phyloP scores from a whole-genome alignment of 257 asterid species.

The Nicotiana tomentosiformis region DNA sequence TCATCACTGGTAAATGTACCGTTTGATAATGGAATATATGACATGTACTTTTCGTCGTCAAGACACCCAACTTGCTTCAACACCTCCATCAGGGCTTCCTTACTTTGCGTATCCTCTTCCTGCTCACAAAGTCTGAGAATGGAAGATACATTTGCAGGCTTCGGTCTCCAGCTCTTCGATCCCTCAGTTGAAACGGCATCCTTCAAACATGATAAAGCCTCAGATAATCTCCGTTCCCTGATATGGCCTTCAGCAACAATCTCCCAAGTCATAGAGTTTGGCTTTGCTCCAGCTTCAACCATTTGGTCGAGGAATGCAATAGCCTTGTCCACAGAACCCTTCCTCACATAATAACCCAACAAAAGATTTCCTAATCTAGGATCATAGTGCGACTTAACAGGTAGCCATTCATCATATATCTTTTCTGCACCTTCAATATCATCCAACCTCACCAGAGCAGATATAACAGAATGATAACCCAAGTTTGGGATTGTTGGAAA shows the following conservation, averaged over 20 bases:
- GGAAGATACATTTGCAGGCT: slow-evolving; percentile 36
- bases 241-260: slow-evolving; percentile 70
- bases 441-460: slow-evolving; percentile 55
- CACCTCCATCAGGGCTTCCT: slow-evolving; percentile 43
- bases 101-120: slow-evolving; percentile 38
- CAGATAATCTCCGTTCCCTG: slow-evolving; percentile 36
- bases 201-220: slow-evolving; percentile 71
- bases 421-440: slow-evolving; percentile 73
- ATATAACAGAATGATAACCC: slow-evolving; percentile 66
- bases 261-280: slow-evolving; percentile 82
- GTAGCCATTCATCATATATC: slow-evolving; percentile 74
- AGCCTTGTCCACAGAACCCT: slow-evolving; percentile 50
- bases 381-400: slow-evolving; percentile 49
- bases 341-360: slow-evolving; percentile 51
- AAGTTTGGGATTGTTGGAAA: slow-evolving; percentile 51
- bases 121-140: slow-evolving; percentile 53
- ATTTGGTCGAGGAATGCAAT: slow-evolving; percentile 58
- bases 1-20: slow-evolving; percentile 14
- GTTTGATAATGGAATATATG: slow-evolving; percentile 27
- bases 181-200: slow-evolving; percentile 57
- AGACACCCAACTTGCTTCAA: slow-evolving; percentile 57
- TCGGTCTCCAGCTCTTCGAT: slow-evolving; percentile 71
- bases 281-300: slow-evolving; percentile 60
- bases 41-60: slow-evolving; percentile 47
- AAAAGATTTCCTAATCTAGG: slow-evolving; percentile 74